phyloP scores from a whole-genome alignment of 306 rosid genomes.

The Cucurbita pepo region DNA sequence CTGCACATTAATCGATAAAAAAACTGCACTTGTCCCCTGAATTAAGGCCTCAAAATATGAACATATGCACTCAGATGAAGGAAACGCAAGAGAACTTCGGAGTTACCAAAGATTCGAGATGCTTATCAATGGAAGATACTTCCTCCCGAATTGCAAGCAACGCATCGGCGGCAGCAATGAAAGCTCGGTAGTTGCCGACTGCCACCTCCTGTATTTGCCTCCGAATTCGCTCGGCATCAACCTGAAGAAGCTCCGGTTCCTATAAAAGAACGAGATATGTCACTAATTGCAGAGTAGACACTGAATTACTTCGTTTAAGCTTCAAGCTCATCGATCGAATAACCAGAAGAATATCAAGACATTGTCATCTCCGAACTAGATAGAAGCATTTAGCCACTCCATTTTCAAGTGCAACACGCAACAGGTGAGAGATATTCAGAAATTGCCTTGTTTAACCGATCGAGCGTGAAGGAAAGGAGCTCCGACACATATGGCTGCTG shows the following conservation, averaged over 20 bases:
- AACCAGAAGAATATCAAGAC: neutral
- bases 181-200: constrained; percentile 70
- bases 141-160: constrained; percentile 75
- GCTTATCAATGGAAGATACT: constrained; percentile 48
- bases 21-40: neutral
- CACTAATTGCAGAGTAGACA: neutral
- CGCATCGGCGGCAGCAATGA: constrained; percentile 82
- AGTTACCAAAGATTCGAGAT: constrained; percentile 43
- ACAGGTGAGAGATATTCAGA: neutral
- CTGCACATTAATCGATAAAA: neutral
- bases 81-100: neutral
- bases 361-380: neutral
- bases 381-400: neutral
- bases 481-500: constrained; percentile 96
- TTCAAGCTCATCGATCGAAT: neutral
- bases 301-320: neutral
- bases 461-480: constrained; percentile 92
- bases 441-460: constrained; percentile 81
- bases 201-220: constrained; percentile 99
- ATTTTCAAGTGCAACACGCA: neutral
- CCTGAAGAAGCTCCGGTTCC: constrained; percentile 98
- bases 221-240: constrained; percentile 94
- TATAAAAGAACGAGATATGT: neutral
- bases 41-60: neutral
- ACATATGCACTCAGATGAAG: neutral